These are phyloP conservation scores for Phialemonium atrogriseum DNA, from an alignment of 2,329 filamentous ascomycete genomes.

Conservation along the genomic window DNA sequence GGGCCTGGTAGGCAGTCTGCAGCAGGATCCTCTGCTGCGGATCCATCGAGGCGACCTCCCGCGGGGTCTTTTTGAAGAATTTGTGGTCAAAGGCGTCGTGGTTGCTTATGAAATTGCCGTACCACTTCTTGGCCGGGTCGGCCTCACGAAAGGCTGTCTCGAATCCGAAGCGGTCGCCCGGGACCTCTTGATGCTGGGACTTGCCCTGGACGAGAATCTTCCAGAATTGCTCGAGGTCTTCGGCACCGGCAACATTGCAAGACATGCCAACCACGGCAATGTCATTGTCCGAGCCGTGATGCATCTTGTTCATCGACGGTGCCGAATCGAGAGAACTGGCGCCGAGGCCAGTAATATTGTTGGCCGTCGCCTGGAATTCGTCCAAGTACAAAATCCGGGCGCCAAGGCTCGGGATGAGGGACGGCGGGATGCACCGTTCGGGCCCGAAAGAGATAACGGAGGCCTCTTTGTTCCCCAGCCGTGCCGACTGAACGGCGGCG, in stretches of 20 bases:
- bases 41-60: slow-evolving; percentile 27
- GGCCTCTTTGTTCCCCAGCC: slow-evolving; percentile 6
- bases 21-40: slow-evolving; percentile 29
- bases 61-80: slow-evolving; percentile 31
- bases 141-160: too few species aligned
- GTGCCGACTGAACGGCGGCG: slow-evolving; percentile 6
- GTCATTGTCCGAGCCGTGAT: too few species aligned
- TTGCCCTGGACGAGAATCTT: slow-evolving; percentile 17
- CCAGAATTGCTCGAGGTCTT: slow-evolving; percentile 23
- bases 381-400: slow-evolving; percentile 10
- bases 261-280: slow-evolving; percentile 30
- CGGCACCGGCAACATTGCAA: slow-evolving; percentile 21
- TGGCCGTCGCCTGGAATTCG: slow-evolving; percentile 5
- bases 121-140: slow-evolving; percentile 27
- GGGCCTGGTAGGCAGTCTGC: slow-evolving; percentile 31
- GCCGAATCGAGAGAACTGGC: too few species aligned
- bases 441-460: slow-evolving; percentile 25
- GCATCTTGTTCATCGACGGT: too few species aligned
- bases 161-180: slow-evolving; percentile 9
- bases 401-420: slow-evolving; percentile 17
- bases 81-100: slow-evolving; percentile 25
- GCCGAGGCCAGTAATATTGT: too few species aligned
- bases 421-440: slow-evolving; percentile 25
- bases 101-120: slow-evolving; percentile 17
- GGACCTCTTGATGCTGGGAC: slow-evolving; percentile 19